Evolutionary conservation across 345 rosid genomes (phyloP), one percentile per base, ranked within the genome.

Genomic region (Syzygium jambos): DNA sequence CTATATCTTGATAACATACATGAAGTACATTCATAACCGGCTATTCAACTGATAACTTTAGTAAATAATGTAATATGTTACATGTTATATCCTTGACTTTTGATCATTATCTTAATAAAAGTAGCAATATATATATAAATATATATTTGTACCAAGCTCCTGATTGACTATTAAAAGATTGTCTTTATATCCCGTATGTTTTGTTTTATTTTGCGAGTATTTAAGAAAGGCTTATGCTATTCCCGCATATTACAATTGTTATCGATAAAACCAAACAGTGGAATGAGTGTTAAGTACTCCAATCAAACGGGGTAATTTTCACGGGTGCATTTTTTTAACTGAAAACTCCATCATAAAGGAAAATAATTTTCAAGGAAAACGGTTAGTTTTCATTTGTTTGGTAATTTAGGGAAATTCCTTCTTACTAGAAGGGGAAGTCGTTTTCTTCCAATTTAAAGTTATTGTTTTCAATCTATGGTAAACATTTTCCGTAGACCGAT

Each of bases 401-500:
- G 29, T 11, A 0, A 12, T 25, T 57, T 57, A 57, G 29, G 2
- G 25, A 25, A 0, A 57, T 57, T 4, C 6, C n/a, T 25, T 57
- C 29, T 57, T 11, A 10, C 14, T 0, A 57, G 0, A 51, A 57
- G 1, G 29, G 2, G 13, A 11, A 57, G 63, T 25, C 29, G 14
- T 23, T 57, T 23, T 57, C 14, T 14, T 15, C 0, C 14, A 25
- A 57, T 25, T 1, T 57, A 25, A 25, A 57, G 6, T 57, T 57
- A 14, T 2, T 25, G 0, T 57, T 57, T 57, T 57, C 5, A 57
- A n/a, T 11, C 14, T 0, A 0, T 57, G 25, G 14, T 25, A 57
- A 25, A 57, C 1, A 0, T 4, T 57, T 57, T 57, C 25, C 1
- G 1, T 5, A 57, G 0, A 25, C 25, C 14, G 0, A 57, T 23